Evolutionary conservation across 768 basidiomycete genomes (phyloP).

Genomic region (Psilocybe tampanensis): DNA sequence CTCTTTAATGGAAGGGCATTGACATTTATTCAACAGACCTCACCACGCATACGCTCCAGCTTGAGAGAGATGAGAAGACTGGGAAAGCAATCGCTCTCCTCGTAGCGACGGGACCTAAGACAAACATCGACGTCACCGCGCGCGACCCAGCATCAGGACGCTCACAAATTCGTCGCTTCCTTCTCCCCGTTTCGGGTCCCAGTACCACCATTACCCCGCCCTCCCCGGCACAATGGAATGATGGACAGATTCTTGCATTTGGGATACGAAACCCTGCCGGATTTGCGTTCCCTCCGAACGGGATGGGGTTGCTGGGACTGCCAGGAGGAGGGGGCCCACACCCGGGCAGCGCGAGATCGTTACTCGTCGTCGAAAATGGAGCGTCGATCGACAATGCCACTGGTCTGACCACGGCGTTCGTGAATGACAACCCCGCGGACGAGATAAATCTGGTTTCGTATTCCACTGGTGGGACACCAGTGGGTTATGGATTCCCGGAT

Average conservation of each 20-base stretch:
- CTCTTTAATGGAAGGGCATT: too few relatives aligned
- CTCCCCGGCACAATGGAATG: constrained; percentile 25
- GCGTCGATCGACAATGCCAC: constrained; percentile 44
- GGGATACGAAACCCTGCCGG: constrained; percentile 49
- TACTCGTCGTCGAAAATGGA: constrained; percentile 41
- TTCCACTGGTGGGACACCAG: constrained; percentile 5
- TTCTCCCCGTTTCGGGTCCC: constrained; percentile 7
- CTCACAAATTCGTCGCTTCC: constrained; percentile 40
- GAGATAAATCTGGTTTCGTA: constrained; percentile 35
- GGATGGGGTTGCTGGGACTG: background rate
- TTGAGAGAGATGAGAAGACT: constrained; percentile 2
- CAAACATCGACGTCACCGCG: constrained; percentile 45
- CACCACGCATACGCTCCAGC: background rate
- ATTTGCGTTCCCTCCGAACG: constrained; percentile 34
- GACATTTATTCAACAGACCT: background rate
- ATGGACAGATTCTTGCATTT: constrained; percentile 39
- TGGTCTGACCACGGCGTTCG: constrained; percentile 39
- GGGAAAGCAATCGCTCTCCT: constrained; percentile 28
- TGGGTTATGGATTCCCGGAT: constrained; percentile 45
- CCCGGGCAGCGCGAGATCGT: background rate
- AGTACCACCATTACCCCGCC: constrained; percentile 12
- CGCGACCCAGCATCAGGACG: constrained; percentile 44
- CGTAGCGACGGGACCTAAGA: constrained; percentile 38
- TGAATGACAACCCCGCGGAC: constrained; percentile 49
- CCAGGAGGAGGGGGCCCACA: too few relatives aligned